phyloP scores from a whole-genome alignment of 78 protist genomes.

The slime mould (Dictyostelium discoideum) region DNA sequence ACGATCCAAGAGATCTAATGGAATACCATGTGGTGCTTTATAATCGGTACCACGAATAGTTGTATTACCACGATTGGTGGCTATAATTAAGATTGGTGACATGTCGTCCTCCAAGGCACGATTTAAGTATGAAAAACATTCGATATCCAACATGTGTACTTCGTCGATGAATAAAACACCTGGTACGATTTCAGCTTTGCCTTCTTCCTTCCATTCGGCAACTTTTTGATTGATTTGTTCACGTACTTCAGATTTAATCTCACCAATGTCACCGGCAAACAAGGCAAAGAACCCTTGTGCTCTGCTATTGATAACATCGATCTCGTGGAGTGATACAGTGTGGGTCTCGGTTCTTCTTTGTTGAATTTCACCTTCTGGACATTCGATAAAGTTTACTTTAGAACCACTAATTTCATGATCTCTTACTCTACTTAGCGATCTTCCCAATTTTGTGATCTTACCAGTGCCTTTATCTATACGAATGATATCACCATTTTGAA shows the following conservation, averaged over 20 bases:
- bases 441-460: slow-evolving; percentile 95
- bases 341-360: slow-evolving; percentile 97
- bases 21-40: slow-evolving; percentile 99
- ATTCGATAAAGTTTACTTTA: slow-evolving; percentile 91
- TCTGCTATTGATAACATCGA: slow-evolving; percentile 99
- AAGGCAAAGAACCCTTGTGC: slow-evolving; percentile 97
- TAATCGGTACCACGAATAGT: slow-evolving; percentile 96
- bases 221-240: slow-evolving; percentile 97
- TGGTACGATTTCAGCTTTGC: slow-evolving; percentile 98
- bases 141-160: slow-evolving; percentile 99
- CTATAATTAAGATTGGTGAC: slow-evolving; percentile 98
- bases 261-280: slow-evolving; percentile 98
- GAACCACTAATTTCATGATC: slow-evolving; percentile 98
- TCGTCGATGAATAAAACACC: slow-evolving; percentile 99
- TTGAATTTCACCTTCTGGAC: slow-evolving; percentile 97
- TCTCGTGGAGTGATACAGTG: slow-evolving; percentile 97
- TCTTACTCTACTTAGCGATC: slow-evolving; percentile 92
- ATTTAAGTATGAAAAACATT: slow-evolving; percentile 99
- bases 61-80: slow-evolving; percentile 97
- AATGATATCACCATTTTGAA: slow-evolving; percentile 95
- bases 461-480: slow-evolving; percentile 99
- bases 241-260: slow-evolving; percentile 95
- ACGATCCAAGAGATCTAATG: slow-evolving; percentile 98
- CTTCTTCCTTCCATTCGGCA: slow-evolving; percentile 99
- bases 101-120: slow-evolving; percentile 96